Evolutionary conservation across 2,329 filamentous ascomycete species (phyloP).

Genomic region (Fusarium floridanum): DNA sequence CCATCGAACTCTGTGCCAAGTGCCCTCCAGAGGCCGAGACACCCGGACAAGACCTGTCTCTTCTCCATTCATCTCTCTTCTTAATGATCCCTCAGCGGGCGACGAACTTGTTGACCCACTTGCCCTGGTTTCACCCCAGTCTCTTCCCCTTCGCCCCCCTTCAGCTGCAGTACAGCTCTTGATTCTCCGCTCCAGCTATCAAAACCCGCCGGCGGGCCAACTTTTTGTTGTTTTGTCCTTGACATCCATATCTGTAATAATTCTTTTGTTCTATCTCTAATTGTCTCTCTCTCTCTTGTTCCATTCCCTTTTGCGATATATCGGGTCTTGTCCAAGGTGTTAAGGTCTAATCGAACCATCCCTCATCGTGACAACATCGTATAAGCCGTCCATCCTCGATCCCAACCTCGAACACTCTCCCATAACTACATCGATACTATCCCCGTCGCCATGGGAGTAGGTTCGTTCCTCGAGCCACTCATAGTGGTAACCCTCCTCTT

Average conservation of each 20-base stretch:
- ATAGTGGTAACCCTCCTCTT: constrained; percentile 59
- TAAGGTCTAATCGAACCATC: background rate
- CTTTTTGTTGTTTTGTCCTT: background rate
- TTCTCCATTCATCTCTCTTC: background rate
- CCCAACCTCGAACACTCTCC: background rate
- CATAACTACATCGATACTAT: background rate
- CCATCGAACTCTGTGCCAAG: background rate
- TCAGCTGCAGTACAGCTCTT: background rate
- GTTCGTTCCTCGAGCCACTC: constrained; percentile 57
- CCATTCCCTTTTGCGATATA: background rate
- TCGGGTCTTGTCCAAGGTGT: background rate
- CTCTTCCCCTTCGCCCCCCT: background rate
- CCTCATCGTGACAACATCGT: background rate
- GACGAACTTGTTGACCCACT: background rate
- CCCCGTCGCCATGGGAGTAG: constrained; percentile 52
- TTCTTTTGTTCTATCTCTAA: background rate
- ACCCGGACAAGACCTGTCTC: background rate
- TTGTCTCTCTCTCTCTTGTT: background rate
- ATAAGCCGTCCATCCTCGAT: background rate
- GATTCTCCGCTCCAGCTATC: constrained; percentile 2
- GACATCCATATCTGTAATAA: background rate
- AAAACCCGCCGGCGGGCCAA: constrained; percentile 24
- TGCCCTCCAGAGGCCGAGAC: background rate
- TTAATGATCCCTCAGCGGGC: background rate
- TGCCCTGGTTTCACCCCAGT: background rate